Conservation (phyloP, 306 rosid genomes). For the Dicorynia guianensis region DNA sequence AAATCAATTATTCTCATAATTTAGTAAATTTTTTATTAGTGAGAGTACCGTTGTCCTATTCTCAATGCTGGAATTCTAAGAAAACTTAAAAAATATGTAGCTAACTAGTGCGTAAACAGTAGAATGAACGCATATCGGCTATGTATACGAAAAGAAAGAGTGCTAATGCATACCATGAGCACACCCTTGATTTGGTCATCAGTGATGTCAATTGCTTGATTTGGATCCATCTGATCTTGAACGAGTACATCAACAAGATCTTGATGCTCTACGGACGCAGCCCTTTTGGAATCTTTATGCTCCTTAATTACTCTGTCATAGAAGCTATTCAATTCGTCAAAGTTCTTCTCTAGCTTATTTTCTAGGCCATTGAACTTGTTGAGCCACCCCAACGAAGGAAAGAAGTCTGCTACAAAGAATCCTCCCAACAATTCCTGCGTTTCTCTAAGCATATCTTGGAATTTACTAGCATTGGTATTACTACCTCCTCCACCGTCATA, state of each 20-base stretch:
- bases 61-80: too few relatives aligned
- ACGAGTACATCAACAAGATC: conserved; percentile 56
- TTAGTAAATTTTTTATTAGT: too few relatives aligned
- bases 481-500: neutral
- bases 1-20: too few relatives aligned
- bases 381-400: conserved; percentile 51
- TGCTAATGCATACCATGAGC: conserved; percentile 41
- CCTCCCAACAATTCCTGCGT: conserved; percentile 40
- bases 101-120: too few relatives aligned
- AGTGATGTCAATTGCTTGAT: conserved; percentile 15
- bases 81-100: too few relatives aligned
- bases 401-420: conserved; percentile 40
- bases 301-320: conserved; percentile 55
- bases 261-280: conserved; percentile 31
- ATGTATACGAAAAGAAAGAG: too few relatives aligned
- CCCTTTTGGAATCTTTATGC: conserved; percentile 20
- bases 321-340: conserved; percentile 42
- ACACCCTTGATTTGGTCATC: conserved; percentile 47
- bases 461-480: conserved; percentile 12
- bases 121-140: too few relatives aligned
- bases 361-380: conserved; percentile 44
- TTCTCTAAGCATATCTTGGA: conserved; percentile 29
- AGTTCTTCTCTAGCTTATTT: conserved; percentile 42
- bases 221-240: conserved; percentile 48
- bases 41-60: too few relatives aligned